Conservation (phyloP, 1,139 yeast species). For the Yamadazyma aaseri region DNA sequence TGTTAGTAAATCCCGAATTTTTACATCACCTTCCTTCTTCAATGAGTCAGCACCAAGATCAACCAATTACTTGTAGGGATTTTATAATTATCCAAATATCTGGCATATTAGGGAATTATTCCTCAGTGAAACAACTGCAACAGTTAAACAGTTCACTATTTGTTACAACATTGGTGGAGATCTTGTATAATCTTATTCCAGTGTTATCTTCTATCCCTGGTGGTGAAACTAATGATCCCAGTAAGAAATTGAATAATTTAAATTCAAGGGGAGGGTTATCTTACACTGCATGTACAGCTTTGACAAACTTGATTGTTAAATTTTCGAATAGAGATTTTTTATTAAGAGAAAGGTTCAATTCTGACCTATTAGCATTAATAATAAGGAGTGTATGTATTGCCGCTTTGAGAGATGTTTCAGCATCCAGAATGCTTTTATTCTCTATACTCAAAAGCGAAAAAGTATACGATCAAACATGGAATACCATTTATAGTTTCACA, state of each 20-base stretch:
- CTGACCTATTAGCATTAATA: slow-evolving; percentile 59
- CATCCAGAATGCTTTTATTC: slow-evolving; percentile 55
- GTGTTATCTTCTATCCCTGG: slow-evolving; percentile 21
- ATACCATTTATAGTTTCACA: slow-evolving; percentile 29
- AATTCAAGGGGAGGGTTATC: slow-evolving; percentile 52
- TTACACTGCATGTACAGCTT: slow-evolving; percentile 55
- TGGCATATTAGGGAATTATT: slow-evolving; percentile 16
- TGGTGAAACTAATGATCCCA: slow-evolving; percentile 22
- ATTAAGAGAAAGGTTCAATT: slow-evolving; percentile 44
- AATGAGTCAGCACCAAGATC: slow-evolving; percentile 18
- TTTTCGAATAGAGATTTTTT: slow-evolving; percentile 45
- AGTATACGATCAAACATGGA: slow-evolving; percentile 33
- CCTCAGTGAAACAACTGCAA: slow-evolving; percentile 8
- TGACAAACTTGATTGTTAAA: slow-evolving; percentile 53
- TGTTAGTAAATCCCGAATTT: slow-evolving; percentile 33
- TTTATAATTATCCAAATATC: slow-evolving; percentile 56
- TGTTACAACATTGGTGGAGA: slow-evolving; percentile 51
- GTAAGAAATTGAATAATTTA: slow-evolving; percentile 28
- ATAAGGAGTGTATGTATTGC: slow-evolving; percentile 55
- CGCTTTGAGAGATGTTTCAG: slow-evolving; percentile 45
- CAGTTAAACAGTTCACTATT: slow-evolving; percentile 19
- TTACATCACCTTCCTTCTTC: slow-evolving; percentile 51
- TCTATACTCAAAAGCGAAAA: slow-evolving; percentile 51
- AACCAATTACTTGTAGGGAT: slow-evolving; percentile 55
- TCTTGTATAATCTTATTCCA: slow-evolving; percentile 59